phyloP scores from a whole-genome alignment of 1,284 basidiomycete genomes.

The Tilletia walkeri region DNA sequence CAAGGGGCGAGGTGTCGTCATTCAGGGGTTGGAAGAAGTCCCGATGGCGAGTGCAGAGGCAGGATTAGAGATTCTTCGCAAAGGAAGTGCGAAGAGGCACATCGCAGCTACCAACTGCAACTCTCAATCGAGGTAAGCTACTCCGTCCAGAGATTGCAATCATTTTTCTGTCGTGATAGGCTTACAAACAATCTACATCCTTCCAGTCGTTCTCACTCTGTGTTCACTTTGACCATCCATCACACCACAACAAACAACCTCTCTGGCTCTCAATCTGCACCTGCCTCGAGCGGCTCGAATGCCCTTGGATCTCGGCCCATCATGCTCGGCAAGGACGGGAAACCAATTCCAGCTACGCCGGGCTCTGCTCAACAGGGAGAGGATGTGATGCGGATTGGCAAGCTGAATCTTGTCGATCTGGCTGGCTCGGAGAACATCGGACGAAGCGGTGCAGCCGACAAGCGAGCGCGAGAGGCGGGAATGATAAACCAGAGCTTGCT shows the following conservation, averaged over 20 bases:
- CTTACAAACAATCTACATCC: neutral
- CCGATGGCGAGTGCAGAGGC: constrained; percentile 79
- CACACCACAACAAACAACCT: constrained; percentile 12
- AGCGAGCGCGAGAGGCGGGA: constrained; percentile 90
- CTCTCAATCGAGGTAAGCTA: constrained; percentile 73
- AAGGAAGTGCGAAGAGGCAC: constrained; percentile 85
- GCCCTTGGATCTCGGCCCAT: neutral
- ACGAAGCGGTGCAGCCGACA: constrained; percentile 90
- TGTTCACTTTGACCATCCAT: constrained; percentile 95
- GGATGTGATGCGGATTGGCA: constrained; percentile 86
- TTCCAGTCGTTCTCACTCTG: constrained; percentile 84
- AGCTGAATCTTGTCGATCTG: constrained; percentile 93
- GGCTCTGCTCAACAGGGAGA: constrained; percentile 60
- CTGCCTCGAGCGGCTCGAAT: neutral
- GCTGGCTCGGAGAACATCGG: constrained; percentile 98
- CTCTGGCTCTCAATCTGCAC: neutral
- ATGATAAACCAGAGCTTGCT: constrained; percentile 98
- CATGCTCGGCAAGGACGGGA: constrained; percentile 61
- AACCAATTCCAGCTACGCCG: neutral
- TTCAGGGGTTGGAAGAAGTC: constrained; percentile 86
- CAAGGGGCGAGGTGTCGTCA: neutral
- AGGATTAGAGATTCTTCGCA: constrained; percentile 78
- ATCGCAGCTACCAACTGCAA: constrained; percentile 98
- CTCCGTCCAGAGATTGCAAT: neutral
- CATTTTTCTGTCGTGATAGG: constrained; percentile 5